Evolutionary conservation across 148 eudicot species (phyloP), one percentile per base, ranked within the genome.

Genomic region (Heliamphora exappendiculata): DNA sequence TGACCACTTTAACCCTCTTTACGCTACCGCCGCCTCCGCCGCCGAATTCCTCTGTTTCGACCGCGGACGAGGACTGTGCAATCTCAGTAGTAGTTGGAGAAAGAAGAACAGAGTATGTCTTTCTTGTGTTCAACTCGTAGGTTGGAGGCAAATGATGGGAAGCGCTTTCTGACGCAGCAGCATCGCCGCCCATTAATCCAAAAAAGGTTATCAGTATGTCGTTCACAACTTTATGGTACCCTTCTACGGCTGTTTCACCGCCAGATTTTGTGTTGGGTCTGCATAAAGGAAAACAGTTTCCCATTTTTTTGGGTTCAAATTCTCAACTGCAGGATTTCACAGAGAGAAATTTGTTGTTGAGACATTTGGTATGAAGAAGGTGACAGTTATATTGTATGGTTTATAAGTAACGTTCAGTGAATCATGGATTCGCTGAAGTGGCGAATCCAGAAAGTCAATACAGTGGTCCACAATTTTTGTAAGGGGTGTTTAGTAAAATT

Each of bases 1-100:
- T 85, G 22, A 90, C 86, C 77, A 92, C 78, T 80, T 87, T 90
- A 49, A 92, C 80, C 81, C 92, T 88, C 75, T 75, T 86, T 4
- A 73, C 84, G 19, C 67, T 70, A 47, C 50, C 63, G 37, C 65
- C 29, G 17, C 7, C 26, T 9, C n/a, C n/a, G n/a, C 1, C n/a
- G 39, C 39, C 67, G 14, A 17, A 13, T 31, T 44, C 12, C 16
- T 60, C 78, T 68, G 65, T 69, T 44, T 71, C 68, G n/a, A 17
- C 60, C 12, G 28, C 37, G 22, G 73, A 45, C 33, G 20, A 37
- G 47, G 49, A 66, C 28, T 36, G 69, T n/a, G 36, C n/a, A 11
- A 34, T 28, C 12, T 24, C 24, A 3, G 0, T 41, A 24, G 67
- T 70, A 26, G 0, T 22, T 37, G 55, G 28, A 3, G 51, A 42